Evolutionary conservation across 1,284 basidiomycete genomes (phyloP), one percentile per base, ranked within the genome.

Genomic region (Vanrija pseudolonga): DNA sequence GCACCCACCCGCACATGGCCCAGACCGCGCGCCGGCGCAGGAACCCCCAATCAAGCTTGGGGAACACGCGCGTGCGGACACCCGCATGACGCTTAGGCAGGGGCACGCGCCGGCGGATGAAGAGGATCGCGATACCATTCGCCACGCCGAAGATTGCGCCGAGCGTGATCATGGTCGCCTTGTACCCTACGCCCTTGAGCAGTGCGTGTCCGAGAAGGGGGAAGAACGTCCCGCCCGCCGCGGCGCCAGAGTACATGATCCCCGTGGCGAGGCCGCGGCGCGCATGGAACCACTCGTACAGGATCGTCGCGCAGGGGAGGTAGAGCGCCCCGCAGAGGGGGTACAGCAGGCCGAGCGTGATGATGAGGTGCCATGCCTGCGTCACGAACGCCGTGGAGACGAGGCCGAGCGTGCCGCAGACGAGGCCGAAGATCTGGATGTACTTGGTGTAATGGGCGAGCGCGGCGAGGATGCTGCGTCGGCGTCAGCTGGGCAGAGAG

Each of bases 271-370:
- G 45, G 12, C 68, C 68, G 4, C 63, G 53, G 2, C 61, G 56
- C 1, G 52, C 59, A 24, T 66, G 60, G 57, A 71, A 77, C 74
- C 73, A 75, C 48, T 73, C 68, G 57, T 72, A 74, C n/a, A 76
- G 49, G 39, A 71, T 58, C 3, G 67, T 69, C 0, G 69, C 69
- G 23, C 68, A 67, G 1, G 75, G 74, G 36, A 77, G 56, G 51
- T 72, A 77, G 18, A 61, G 52, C 1, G 67, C 71, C 38, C 63
- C 65, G 12, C 63, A 59, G 32, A 71, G 53, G 6, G 75, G 72
- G 40, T 74, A 76, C 41, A 74, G 51, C 22, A 65, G 37, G 6
- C 75, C 74, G 8, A 73, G 56, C 1, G 68, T 69, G 20, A 77
- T 32, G 38, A 77, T 50, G 8, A 77, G 61, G 50, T 77, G 75